Conservation (phyloP, 331 rosid species). For the Quercus phellos region DNA sequence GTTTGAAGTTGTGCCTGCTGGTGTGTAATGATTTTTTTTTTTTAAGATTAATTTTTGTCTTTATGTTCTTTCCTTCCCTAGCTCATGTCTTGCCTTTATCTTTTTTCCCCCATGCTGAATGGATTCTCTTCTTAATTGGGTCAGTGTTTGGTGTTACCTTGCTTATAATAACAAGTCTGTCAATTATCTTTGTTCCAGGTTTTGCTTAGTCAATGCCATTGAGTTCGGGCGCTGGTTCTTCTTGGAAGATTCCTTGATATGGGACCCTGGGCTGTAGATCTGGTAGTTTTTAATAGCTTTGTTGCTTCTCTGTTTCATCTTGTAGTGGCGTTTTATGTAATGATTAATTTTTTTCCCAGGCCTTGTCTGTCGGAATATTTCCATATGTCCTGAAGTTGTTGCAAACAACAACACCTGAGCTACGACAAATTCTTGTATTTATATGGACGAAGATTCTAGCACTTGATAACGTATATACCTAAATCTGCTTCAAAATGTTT, state of each 20-base stretch:
- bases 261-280: constrained; percentile 99
- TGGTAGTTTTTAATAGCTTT: constrained; percentile 43
- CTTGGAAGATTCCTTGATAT: constrained; percentile 98
- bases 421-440: constrained; percentile 92
- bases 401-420: constrained; percentile 92
- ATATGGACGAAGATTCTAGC: constrained; percentile 99
- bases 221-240: constrained; percentile 83
- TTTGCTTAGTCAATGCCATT: constrained; percentile 91
- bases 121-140: background rate
- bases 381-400: constrained; percentile 92
- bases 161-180: constrained; percentile 24
- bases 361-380: constrained; percentile 95
- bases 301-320: background rate
- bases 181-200: constrained; percentile 55
- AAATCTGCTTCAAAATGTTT: constrained; percentile 10
- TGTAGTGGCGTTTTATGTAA: background rate
- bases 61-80: background rate
- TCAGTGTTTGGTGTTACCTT: constrained; percentile 11
- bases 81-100: background rate
- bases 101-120: background rate
- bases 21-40: background rate
- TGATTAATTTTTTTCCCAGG: constrained; percentile 40
- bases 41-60: background rate
- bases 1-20: background rate
- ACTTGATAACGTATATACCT: constrained; percentile 82